Evolutionary conservation across 441 rosid genomes (phyloP).

Genomic region (Aleurites moluccanus): DNA sequence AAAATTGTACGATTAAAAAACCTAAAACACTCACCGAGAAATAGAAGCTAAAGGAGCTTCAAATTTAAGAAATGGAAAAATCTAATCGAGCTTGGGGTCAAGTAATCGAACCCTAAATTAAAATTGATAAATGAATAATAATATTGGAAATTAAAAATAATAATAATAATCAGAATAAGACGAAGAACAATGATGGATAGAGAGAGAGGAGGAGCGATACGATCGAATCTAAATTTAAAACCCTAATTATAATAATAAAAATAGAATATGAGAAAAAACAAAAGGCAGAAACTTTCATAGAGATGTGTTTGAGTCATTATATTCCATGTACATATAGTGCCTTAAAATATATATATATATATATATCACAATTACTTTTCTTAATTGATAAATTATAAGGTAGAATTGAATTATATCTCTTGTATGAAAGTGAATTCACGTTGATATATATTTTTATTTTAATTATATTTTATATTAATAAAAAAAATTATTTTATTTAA

Average conservation of each 20-base stretch:
- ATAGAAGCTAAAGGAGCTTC: conserved; percentile 17
- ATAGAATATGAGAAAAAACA: background rate
- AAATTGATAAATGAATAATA: conserved; percentile 1
- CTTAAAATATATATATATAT: too few relatives aligned
- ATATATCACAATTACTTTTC: too few relatives aligned
- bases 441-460: too few relatives aligned
- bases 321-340: background rate
- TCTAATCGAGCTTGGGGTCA: background rate
- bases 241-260: background rate
- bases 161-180: background rate
- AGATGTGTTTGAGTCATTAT: conserved; percentile 22
- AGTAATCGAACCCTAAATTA: conserved; percentile 11
- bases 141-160: background rate
- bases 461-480: too few relatives aligned
- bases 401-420: too few relatives aligned
- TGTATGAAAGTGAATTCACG: too few relatives aligned
- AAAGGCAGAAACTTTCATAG: conserved; percentile 29
- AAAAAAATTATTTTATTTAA: too few relatives aligned
- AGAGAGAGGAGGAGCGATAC: conserved; percentile 38
- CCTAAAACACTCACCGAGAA: conserved; percentile 15
- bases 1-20: background rate
- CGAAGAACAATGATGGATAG: background rate
- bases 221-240: conserved; percentile 39
- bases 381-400: too few relatives aligned
- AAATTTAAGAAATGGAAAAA: background rate